Conservation (phyloP, 129 eudicot genomes). For the Chrysanthemum seticuspe region DNA sequence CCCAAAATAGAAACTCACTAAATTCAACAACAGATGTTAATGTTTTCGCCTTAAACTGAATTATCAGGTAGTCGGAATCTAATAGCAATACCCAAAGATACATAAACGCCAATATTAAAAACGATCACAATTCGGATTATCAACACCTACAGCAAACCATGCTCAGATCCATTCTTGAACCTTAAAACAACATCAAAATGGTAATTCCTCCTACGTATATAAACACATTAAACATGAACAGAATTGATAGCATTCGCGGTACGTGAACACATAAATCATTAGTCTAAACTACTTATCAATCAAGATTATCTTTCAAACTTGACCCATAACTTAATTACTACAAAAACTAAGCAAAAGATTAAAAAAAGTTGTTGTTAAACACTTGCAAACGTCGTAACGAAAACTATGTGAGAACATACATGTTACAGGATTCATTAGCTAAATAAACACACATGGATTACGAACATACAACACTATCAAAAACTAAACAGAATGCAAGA, state of each 20-base stretch:
- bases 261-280: constrained; percentile 6
- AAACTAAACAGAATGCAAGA: background rate
- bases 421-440: background rate
- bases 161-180: background rate
- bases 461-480: background rate
- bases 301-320: constrained; percentile 11
- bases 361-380: background rate
- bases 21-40: background rate
- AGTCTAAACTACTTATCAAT: constrained; percentile 1
- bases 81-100: background rate
- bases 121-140: background rate
- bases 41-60: background rate
- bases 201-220: background rate
- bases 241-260: constrained; percentile 20
- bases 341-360: background rate
- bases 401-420: constrained; percentile 18
- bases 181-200: background rate
- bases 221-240: background rate
- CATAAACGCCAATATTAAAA: too few relatives aligned
- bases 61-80: background rate
- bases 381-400: constrained; percentile 1
- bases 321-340: constrained; percentile 10
- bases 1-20: constrained; percentile 14
- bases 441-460: background rate
- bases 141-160: background rate